A percentile compares a stretch with the other conserved stretches of the same genome.
These are phyloP conservation scores for Capsella rubella DNA, from an alignment of 441 rosid genomes.

Conservation along the genomic window DNA sequence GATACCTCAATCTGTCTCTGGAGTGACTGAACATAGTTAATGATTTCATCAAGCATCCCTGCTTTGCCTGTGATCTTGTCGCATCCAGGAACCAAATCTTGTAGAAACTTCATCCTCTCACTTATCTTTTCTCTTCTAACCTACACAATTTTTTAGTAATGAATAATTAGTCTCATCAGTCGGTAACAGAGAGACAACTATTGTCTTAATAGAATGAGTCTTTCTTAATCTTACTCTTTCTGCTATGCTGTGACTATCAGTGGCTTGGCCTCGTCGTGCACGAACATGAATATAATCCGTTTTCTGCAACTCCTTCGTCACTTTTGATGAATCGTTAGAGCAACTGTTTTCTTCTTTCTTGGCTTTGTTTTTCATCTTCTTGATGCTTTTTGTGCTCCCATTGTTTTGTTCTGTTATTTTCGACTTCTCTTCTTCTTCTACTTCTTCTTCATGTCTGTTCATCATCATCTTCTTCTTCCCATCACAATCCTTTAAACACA, in stretches of 20 bases:
- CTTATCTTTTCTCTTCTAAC: conserved; percentile 95
- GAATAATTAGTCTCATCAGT: conserved; percentile 1
- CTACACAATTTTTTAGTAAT: conserved; percentile 42
- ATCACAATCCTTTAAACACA: conserved; percentile 9
- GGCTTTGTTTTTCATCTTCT: conserved; percentile 34
- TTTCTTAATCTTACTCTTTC: conserved; percentile 60
- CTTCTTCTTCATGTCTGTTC: conserved; percentile 12
- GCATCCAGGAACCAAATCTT: conserved; percentile 97
- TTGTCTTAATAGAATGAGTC: conserved; percentile 1
- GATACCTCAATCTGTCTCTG: conserved; percentile 78
- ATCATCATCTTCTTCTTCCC: conserved; percentile 28
- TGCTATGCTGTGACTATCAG: conserved; percentile 95
- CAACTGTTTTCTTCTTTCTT: conserved; percentile 56
- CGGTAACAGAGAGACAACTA: neutral
- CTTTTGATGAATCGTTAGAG: conserved; percentile 39
- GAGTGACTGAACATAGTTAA: conserved; percentile 80
- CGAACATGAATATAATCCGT: conserved; percentile 89
- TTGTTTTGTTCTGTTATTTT: conserved; percentile 39
- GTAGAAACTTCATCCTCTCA: conserved; percentile 94
- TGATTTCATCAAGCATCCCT: conserved; percentile 82
- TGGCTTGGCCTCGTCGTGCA: conserved; percentile 96
- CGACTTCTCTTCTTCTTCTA: conserved; percentile 41
- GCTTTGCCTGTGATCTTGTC: conserved; percentile 87
- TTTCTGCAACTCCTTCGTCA: conserved; percentile 59
- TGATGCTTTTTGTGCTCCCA: conserved; percentile 6